A percentile compares a stretch with the other conserved stretches of the same genome.
phyloP scores from a whole-genome alignment of 1,284 basidiomycete species.

The Wallemia mellicola region DNA sequence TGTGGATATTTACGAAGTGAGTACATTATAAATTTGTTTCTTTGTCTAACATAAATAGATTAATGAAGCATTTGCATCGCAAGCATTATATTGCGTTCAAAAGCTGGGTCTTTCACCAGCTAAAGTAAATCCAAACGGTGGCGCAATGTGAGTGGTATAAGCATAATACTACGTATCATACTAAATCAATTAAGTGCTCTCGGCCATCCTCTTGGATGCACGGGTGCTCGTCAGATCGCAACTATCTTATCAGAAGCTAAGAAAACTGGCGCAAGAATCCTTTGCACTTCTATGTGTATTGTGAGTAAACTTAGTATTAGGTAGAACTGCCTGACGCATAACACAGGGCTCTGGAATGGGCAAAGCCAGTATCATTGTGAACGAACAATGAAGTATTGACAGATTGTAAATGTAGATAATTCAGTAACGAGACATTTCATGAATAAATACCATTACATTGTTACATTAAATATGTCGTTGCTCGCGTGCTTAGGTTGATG shows the following conservation, averaged over 20 bases:
- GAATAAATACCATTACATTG: not conserved
- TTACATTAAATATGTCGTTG: not conserved
- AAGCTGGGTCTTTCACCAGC: conserved; percentile 16
- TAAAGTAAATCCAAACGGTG: conserved; percentile 21
- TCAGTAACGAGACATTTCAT: not conserved
- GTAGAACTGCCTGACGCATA: conserved; percentile 10
- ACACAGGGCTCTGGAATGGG: not conserved
- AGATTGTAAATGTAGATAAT: not conserved
- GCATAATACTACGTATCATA: not conserved
- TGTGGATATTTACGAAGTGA: conserved; percentile 54
- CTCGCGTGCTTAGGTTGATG: too few species aligned
- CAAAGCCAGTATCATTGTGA: conserved; percentile 40
- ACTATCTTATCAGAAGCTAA: conserved; percentile 52
- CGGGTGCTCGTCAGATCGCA: conserved; percentile 53
- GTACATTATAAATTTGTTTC: not conserved
- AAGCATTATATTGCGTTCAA: conserved; percentile 44
- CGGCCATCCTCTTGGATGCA: conserved; percentile 16
- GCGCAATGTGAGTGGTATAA: conserved; percentile 23
- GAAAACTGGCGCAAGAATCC: conserved; percentile 29
- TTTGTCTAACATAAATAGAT: conserved; percentile 20
- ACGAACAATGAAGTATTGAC: conserved; percentile 20
- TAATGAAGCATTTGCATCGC: conserved; percentile 54
- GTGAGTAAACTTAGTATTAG: conserved; percentile 60
- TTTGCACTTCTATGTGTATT: conserved; percentile 65
- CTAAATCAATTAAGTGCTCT: conserved; percentile 3